Evolutionary conservation across 768 basidiomycete genomes (phyloP), one percentile per base, ranked within the genome.

Genomic region (Leccinellum albellum): DNA sequence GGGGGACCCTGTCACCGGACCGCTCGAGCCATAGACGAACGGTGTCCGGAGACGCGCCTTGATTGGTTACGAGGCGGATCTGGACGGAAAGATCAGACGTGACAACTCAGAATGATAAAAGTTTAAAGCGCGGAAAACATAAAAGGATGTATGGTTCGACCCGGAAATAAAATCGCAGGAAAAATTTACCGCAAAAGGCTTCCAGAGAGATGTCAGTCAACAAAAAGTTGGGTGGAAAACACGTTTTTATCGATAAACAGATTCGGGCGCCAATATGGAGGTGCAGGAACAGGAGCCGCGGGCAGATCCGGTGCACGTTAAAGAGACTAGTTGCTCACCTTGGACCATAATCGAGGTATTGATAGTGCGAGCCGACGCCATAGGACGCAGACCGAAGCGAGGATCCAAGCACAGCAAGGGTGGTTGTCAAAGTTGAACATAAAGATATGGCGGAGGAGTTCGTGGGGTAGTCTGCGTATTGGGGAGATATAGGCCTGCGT

Each of bases 1-100:
- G 79, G 6, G 89, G 86, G 6, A 85, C 82, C 5, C 72, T 78
- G 51, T 78, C 74, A 17, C 90, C 90, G 13, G 90, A 87, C 26
- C 89, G 84, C 68, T 91, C 89, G 0, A 92, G 78, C 89, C 90
- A 92, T 12, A 92, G 78, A 8, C 90, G 85, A 50, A 92, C 82
- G 6, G 86, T 89, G 65, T 92, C 89, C 26, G 89, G 82, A 28
- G 88, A 88, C 9, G 86, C 76, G 40, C 81, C 77, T 58, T 84
- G 86, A 28, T 81, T 85, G 21, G 89, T 89, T 45, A 85, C 75
- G 42, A 91, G 81, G 20, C 88, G 87, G 63, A 91, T 88, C 88
- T 88, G 68, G 44, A 64, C 51, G 29, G 21, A 20, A 35, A 54
- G 29, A 51, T 61, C 46, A 59, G 57, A 44, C 42, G 20, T 14